These are phyloP conservation scores for Annulohypoxylon stygium DNA, from an alignment of 495 filamentous ascomycete species.

Conservation along the genomic window DNA sequence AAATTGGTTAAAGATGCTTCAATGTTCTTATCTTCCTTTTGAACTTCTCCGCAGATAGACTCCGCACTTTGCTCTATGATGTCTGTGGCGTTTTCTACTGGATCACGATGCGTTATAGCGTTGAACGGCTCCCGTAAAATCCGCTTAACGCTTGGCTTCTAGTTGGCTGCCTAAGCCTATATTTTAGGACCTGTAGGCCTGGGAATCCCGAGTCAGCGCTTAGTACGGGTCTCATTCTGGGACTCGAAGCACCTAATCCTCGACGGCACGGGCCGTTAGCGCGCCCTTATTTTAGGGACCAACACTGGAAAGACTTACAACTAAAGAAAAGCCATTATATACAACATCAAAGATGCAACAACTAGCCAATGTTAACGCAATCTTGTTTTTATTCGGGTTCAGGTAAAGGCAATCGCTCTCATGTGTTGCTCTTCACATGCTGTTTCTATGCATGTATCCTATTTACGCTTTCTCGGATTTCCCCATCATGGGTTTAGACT, in stretches of 20 bases:
- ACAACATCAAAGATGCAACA: not conserved
- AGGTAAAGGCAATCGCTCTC: not conserved
- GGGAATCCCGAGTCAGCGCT: not conserved
- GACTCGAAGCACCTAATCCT: not conserved
- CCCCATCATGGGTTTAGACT: slow-evolving; percentile 19
- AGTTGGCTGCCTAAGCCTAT: not conserved
- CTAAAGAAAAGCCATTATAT: not conserved
- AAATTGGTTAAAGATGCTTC: not conserved
- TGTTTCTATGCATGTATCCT: not conserved
- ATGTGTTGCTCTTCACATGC: not conserved
- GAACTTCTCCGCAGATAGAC: not conserved
- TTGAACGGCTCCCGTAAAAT: slow-evolving; percentile 1
- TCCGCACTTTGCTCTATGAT: not conserved
- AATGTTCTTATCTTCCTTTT: not conserved
- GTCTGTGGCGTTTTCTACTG: not conserved
- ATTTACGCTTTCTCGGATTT: slow-evolving; percentile 12
- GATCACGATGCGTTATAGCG: not conserved
- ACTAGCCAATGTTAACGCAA: not conserved
- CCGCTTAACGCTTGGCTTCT: not conserved
- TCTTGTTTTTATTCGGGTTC: not conserved
- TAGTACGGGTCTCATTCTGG: not conserved
- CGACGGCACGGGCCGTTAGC: slow-evolving; percentile 1
- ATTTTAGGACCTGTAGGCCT: not conserved
- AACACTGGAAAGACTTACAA: not conserved
- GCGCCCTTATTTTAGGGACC: not conserved